phyloP scores from a whole-genome alignment of 768 basidiomycete genomes.

The Suillus lakei region DNA sequence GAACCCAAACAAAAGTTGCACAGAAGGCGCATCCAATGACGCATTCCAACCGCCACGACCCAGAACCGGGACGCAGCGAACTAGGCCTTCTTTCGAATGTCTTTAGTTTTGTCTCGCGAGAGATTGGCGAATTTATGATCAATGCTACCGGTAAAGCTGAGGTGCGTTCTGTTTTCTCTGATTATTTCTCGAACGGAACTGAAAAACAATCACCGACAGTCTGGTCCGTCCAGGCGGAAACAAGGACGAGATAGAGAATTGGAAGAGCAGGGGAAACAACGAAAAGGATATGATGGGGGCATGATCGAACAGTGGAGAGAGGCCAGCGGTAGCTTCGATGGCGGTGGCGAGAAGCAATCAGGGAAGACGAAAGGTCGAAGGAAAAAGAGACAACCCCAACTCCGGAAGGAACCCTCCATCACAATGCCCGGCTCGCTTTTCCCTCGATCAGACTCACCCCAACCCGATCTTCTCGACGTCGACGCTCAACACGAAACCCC shows the following conservation, averaged over 20 bases:
- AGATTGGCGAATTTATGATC: conserved; percentile 71
- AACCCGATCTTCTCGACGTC: conserved; percentile 41
- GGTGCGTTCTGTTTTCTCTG: not conserved
- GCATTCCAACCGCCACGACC: not conserved
- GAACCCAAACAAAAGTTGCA: not conserved
- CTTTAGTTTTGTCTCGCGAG: conserved; percentile 69
- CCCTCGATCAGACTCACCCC: conserved; percentile 71
- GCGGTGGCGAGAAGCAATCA: not conserved
- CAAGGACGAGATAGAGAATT: not conserved
- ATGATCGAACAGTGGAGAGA: conserved; percentile 7
- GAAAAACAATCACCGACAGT: conserved; percentile 19
- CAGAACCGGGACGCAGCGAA: not conserved
- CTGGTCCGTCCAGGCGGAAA: conserved; percentile 13
- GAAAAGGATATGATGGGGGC: not conserved
- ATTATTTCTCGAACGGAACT: not conserved
- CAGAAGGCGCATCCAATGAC: not conserved
- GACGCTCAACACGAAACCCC: conserved; percentile 6
- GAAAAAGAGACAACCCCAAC: conserved; percentile 10
- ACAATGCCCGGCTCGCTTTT: conserved; percentile 85
- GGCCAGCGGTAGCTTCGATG: not conserved
- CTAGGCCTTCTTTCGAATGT: conserved; percentile 63
- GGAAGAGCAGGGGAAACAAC: not conserved
- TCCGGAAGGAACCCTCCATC: conserved; percentile 43
- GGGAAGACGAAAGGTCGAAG: not conserved
- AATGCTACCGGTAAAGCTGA: conserved; percentile 54